A percentile compares a stretch with the other conserved stretches of the same genome.
These are phyloP conservation scores for Backusella tarrabulga DNA, from an alignment of 192 early-diverging fungal species.

Conservation along the genomic window DNA sequence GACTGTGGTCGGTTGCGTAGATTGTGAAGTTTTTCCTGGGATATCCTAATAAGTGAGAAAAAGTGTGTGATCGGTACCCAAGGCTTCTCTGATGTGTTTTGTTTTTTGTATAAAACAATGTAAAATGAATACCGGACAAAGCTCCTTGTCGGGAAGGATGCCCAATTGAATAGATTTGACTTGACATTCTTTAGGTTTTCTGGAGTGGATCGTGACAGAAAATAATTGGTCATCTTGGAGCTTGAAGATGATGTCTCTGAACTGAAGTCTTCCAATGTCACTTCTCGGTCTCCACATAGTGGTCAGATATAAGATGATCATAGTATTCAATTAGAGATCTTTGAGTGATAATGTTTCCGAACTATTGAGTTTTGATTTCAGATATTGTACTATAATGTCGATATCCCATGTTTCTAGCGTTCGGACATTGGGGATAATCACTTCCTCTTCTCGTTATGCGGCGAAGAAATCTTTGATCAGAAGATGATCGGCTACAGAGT, in stretches of 20 bases:
- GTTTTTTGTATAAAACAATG: background rate
- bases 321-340: background rate
- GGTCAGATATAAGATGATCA: background rate
- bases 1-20: background rate
- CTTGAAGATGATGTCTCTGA: background rate
- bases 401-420: background rate
- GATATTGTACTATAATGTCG: background rate
- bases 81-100: background rate
- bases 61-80: background rate
- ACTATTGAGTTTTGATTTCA: too few relatives aligned
- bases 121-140: background rate
- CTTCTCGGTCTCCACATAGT: conserved; percentile 1
- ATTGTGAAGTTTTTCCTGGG: background rate
- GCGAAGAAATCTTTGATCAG: background rate
- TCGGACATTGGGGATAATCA: background rate
- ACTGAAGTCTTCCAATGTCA: background rate
- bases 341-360: background rate
- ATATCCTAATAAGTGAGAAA: background rate
- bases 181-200: background rate
- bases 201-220: background rate
- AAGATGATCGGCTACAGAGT: background rate
- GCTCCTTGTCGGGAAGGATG: background rate
- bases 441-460: background rate
- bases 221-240: background rate
- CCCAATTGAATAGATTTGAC: background rate